These are phyloP conservation scores for Vigna angularis DNA, from an alignment of 306 rosid genomes.

Conservation along the genomic window DNA sequence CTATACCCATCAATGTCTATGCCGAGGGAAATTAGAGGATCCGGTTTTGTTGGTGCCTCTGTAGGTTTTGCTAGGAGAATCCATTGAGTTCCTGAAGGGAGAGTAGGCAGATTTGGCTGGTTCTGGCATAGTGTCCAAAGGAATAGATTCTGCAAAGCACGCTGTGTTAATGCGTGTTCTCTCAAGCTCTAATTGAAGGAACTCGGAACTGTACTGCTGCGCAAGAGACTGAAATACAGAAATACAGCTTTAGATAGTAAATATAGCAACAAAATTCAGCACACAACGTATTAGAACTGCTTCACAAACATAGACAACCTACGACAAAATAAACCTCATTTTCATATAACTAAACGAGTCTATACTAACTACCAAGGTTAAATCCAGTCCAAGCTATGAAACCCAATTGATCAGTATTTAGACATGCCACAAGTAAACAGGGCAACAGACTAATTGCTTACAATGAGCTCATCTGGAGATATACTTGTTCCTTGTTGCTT, in stretches of 20 bases:
- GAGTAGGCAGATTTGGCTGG: slow-evolving; percentile 77
- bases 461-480: slow-evolving; percentile 96
- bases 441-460: slow-evolving; percentile 55
- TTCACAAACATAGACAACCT: neutral
- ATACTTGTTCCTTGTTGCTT: slow-evolving; percentile 70
- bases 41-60: slow-evolving; percentile 63
- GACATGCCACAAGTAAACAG: slow-evolving; percentile 13
- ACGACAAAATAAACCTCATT: slow-evolving; percentile 27
- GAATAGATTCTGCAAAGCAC: slow-evolving; percentile 82
- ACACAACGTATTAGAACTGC: slow-evolving; percentile 7
- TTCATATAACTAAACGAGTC: slow-evolving; percentile 2
- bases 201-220: slow-evolving; percentile 89
- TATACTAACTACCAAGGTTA: slow-evolving; percentile 2
- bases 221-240: slow-evolving; percentile 75
- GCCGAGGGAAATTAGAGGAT: slow-evolving; percentile 71
- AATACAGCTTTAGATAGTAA: slow-evolving; percentile 37
- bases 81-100: slow-evolving; percentile 67
- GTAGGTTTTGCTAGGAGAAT: slow-evolving; percentile 67
- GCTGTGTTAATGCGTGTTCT: slow-evolving; percentile 97
- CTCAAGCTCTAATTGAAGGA: slow-evolving; percentile 90
- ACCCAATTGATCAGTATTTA: neutral
- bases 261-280: slow-evolving; percentile 3
- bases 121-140: slow-evolving; percentile 79
- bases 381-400: slow-evolving; percentile 30
- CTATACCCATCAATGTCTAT: slow-evolving; percentile 66